Evolutionary conservation across 495 filamentous ascomycete genomes (phyloP).

Genomic region (Penicillium subrubescens): DNA sequence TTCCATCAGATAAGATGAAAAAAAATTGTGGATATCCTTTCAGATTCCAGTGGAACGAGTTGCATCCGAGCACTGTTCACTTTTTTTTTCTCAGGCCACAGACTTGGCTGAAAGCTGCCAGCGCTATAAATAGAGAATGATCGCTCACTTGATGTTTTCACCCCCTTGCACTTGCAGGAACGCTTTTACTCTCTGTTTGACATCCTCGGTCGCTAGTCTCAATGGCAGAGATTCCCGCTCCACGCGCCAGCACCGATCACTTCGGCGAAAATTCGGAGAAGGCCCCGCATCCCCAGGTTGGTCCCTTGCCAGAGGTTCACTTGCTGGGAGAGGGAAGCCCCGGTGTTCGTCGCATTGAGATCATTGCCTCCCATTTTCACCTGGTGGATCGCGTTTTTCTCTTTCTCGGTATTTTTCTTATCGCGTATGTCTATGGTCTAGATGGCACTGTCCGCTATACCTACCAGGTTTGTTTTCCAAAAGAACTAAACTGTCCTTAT

Average conservation of each 20-base stretch:
- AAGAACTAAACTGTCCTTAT: too few relatives aligned
- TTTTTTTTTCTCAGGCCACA: not conserved
- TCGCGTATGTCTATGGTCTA: conserved; percentile 56
- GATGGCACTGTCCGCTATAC: conserved; percentile 51
- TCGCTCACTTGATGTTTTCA: not conserved
- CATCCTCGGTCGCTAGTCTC: not conserved
- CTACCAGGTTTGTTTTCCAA: conserved; percentile 42
- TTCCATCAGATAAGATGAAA: conserved; percentile 20
- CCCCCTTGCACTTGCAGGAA: too few relatives aligned
- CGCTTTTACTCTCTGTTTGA: not conserved
- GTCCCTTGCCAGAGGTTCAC: not conserved
- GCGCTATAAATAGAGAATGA: not conserved
- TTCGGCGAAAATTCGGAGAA: conserved; percentile 7
- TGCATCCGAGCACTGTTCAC: not conserved
- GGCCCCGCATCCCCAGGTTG: not conserved
- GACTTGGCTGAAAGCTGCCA: not conserved
- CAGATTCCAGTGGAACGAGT: not conserved
- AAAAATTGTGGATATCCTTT: not conserved
- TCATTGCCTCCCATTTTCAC: conserved; percentile 41
- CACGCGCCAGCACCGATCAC: not conserved
- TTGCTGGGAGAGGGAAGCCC: conserved; percentile 29
- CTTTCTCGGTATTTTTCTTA: conserved; percentile 50
- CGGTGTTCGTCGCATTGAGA: conserved; percentile 51
- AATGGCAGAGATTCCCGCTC: not conserved
- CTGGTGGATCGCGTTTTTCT: conserved; percentile 43